These are phyloP conservation scores for Solanum acaule DNA, from an alignment of 257 asterid species.

Conservation along the genomic window DNA sequence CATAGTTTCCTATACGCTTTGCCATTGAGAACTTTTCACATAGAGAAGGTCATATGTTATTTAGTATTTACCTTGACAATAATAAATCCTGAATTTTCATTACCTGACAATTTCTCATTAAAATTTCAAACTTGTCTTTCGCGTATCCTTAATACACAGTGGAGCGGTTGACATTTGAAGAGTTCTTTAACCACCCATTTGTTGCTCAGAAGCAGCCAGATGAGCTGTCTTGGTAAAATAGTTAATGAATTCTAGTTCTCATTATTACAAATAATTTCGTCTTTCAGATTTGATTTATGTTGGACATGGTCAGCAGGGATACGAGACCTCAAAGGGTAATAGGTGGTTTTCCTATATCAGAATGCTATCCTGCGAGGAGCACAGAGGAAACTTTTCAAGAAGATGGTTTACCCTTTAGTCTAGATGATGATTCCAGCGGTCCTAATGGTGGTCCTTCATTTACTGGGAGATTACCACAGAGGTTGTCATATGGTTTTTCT, in stretches of 20 bases:
- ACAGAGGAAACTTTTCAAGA: constrained; percentile 45
- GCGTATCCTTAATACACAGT: constrained; percentile 25
- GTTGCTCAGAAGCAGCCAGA: constrained; percentile 51
- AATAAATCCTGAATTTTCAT: neutral
- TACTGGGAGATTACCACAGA: constrained; percentile 34
- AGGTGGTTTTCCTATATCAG: constrained; percentile 40
- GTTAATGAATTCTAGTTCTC: constrained; percentile 9
- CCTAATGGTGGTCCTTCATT: constrained; percentile 44
- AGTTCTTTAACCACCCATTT: constrained; percentile 85
- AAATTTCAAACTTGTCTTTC: neutral
- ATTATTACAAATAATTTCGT: constrained; percentile 1
- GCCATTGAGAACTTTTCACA: neutral
- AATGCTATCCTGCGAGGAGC: constrained; percentile 14
- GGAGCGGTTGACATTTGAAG: constrained; percentile 86
- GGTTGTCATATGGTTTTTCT: constrained; percentile 54
- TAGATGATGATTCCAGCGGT: constrained; percentile 52
- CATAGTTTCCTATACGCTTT: neutral
- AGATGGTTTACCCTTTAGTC: constrained; percentile 61
- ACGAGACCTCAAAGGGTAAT: constrained; percentile 33
- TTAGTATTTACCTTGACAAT: neutral
- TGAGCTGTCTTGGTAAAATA: constrained; percentile 39
- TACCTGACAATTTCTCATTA: neutral
- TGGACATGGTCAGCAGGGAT: constrained; percentile 21
- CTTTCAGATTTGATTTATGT: neutral
- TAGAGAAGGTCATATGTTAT: neutral